Conservation (phyloP, 108 stramenopile genomes). For the Epipyxis sp. region DNA sequence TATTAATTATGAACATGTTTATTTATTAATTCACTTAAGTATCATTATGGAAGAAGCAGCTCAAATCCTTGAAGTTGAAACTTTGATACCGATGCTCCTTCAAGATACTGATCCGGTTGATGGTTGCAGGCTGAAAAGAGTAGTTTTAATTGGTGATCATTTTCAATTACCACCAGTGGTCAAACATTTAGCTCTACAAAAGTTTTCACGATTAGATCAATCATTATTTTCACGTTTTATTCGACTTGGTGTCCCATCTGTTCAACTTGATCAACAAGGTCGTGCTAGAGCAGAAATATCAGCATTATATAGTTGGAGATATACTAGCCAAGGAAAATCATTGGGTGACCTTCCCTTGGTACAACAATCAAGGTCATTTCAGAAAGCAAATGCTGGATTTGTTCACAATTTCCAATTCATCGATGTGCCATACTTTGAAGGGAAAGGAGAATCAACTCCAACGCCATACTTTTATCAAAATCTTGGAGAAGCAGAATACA, state of each 20-base stretch:
- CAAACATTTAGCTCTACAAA: conserved; percentile 73
- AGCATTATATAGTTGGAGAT: conserved; percentile 68
- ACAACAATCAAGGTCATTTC: conserved; percentile 47
- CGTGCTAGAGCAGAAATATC: conserved; percentile 85
- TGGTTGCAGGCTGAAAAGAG: conserved; percentile 74
- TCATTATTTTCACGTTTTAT: conserved; percentile 88
- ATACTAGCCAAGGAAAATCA: conserved; percentile 33
- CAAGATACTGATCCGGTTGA: conserved; percentile 63
- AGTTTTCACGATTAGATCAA: conserved; percentile 81
- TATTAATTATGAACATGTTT: neutral
- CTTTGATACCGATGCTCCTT: conserved; percentile 83
- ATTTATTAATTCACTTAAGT: too few species aligned
- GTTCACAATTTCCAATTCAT: conserved; percentile 80
- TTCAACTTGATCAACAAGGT: conserved; percentile 86
- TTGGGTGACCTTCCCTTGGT: conserved; percentile 82
- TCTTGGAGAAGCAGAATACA: conserved; percentile 95
- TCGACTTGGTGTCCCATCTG: conserved; percentile 72
- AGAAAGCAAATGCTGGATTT: conserved; percentile 81
- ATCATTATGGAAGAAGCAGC: conserved; percentile 97
- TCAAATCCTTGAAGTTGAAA: conserved; percentile 93
- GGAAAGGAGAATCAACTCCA: conserved; percentile 74
- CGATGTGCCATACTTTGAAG: conserved; percentile 83
- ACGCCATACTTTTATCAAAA: conserved; percentile 92
- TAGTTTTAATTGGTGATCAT: conserved; percentile 94
- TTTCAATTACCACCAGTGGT: conserved; percentile 95